Evolutionary conservation across 1,139 yeast species (phyloP), one percentile per base, ranked within the genome.

Genomic region (Candida sanyaensis): DNA sequence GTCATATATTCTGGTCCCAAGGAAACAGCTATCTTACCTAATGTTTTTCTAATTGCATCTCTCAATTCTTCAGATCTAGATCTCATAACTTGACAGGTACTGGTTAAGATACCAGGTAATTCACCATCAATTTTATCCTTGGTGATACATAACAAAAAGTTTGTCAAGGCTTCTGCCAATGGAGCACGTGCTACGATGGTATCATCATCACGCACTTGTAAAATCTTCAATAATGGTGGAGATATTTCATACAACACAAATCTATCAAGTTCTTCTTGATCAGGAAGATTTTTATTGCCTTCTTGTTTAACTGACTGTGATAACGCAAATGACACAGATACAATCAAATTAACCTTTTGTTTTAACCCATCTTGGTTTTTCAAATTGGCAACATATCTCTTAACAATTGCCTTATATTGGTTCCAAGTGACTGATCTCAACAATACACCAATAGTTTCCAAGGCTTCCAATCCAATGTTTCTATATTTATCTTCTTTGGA

Each of bases 51-150:
- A 9, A 90, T 84, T 9, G 90, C 84, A 61, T 93, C 97, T 69
- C 99, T 83, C 46, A 92, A 73, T 51, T 88, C 96, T 64, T 90
- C 97, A 2, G 93, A 83, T 61, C 91, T 82, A 28, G 96, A 84
- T 56, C 97, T 80, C 65, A 93, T 74, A 40, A 90, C 87, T 64
- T 93, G 98, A 64, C 97, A 91, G 21, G 91, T 77, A 52, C 85
- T 83, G 0, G 97, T 89, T 56, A 93, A 73, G 24, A 88, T 78
- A 34, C 96, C 95, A 0, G 98, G 96, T 28, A 93, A 76, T 46
- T 84, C 81, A 7, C 75, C 63, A 27, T 77, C 78, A 39, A 88
- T 69, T 40, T 75, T 71, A 0, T 81, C 83, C 11, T 77, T 75
- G 0, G 88, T 74, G 41, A 93, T 73, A 50, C 90, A 83, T 57